A percentile compares a stretch with the other conserved stretches of the same genome.
phyloP scores from a whole-genome alignment of 371 early-diverging fungal genomes.

The Haplosporangium sp. region DNA sequence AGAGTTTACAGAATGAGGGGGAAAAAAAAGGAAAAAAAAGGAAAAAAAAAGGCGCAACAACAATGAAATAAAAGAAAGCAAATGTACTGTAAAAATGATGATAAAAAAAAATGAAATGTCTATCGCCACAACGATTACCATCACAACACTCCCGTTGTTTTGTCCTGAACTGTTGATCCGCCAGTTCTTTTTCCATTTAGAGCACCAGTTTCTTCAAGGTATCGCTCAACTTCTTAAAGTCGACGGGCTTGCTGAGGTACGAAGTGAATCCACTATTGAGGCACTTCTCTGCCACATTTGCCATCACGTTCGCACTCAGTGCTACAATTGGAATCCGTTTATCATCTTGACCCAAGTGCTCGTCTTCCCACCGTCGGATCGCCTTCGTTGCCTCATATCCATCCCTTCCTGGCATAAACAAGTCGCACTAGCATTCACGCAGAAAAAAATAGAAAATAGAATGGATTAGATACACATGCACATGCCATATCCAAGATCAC shows the following conservation, averaged over 20 bases:
- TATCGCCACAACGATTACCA: too few relatives aligned
- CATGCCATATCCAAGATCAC: not conserved
- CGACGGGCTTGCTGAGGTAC: constrained; percentile 75
- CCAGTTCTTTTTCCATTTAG: constrained; percentile 1
- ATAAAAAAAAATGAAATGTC: too few relatives aligned
- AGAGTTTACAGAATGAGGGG: too few relatives aligned
- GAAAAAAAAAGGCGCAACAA: too few relatives aligned
- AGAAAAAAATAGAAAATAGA: not conserved
- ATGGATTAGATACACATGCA: not conserved
- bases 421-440: constrained; percentile 57
- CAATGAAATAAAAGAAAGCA: too few relatives aligned
- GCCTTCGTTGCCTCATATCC: constrained; percentile 71
- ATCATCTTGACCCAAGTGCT: constrained; percentile 49
- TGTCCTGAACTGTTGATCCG: too few relatives aligned
- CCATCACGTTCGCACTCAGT: constrained; percentile 75
- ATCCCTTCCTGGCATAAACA: constrained; percentile 77
- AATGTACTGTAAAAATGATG: too few relatives aligned
- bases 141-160: too few relatives aligned
- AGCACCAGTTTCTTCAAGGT: constrained; percentile 58
- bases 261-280: constrained; percentile 67
- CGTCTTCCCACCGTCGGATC: constrained; percentile 67
- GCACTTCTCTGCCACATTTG: constrained; percentile 68
- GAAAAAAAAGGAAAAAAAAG: too few relatives aligned
- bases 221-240: constrained; percentile 70
- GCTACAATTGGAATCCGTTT: constrained; percentile 68